Percentiles rank a stretch among this genome's conserved stretches.
phyloP scores from a whole-genome alignment of 257 asterid species.

The Solanum clarkiae region DNA sequence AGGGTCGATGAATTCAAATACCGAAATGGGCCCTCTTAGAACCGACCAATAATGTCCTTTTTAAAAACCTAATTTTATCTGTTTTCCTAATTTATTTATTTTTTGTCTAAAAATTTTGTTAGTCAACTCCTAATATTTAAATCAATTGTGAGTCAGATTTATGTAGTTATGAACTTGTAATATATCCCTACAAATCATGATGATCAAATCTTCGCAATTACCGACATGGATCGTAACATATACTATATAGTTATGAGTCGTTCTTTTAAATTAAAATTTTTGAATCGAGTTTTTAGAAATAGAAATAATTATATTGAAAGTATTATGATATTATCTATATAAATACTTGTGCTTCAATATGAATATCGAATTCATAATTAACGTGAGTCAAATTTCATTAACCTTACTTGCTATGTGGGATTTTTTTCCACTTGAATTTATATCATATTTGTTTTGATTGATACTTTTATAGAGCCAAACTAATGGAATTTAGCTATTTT shows the following conservation, averaged over 20 bases:
- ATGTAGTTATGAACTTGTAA: not conserved
- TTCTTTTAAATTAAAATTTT: not conserved
- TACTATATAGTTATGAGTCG: not conserved
- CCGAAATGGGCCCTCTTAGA: not conserved
- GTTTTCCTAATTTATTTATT: not conserved
- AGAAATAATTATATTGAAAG: not conserved
- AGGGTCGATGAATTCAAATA: not conserved
- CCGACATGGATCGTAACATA: not conserved
- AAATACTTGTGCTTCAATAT: not conserved
- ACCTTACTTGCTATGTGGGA: not conserved
- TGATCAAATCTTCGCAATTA: not conserved
- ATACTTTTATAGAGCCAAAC: too few species aligned
- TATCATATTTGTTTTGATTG: too few species aligned
- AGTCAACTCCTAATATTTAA: conserved; percentile 7
- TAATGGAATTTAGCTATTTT: too few species aligned
- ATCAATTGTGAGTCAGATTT: not conserved
- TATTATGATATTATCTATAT: too few species aligned
- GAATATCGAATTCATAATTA: not conserved
- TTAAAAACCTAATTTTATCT: not conserved
- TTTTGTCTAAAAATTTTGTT: not conserved
- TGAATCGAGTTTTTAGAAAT: not conserved
- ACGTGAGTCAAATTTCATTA: not conserved
- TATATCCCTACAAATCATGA: not conserved
- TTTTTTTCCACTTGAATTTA: not conserved
- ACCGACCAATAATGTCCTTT: not conserved